Base-by-base conservation (phyloP, 176 grass and related monocot genomes). In the Cenchrus americanus region DNA sequence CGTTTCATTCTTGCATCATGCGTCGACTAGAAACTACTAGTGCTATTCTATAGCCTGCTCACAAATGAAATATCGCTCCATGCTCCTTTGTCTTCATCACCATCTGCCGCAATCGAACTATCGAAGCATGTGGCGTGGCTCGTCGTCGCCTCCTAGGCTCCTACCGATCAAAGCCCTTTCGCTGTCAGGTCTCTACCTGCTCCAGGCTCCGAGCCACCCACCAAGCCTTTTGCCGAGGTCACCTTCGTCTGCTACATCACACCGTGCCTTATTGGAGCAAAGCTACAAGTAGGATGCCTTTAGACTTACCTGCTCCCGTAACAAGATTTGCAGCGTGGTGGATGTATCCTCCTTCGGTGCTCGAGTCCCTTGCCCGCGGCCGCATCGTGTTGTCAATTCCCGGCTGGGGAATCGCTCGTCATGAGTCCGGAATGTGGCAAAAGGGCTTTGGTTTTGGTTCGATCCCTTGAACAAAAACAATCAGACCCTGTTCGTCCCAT, bases 281-380 rank as follows among this genome's bases (percentile, higher is more conserved):
- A 80, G 53, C 69, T 68, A 66, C 50, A 84, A 15, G 26, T 14
- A 19, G 61, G 37, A 69, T 34, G 42, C 68, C 77, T 69, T 53
- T 3, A 53, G 57, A 59, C 72, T 66, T 54, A 82, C 79, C 88
- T 86, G 79, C 80, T 27, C 74, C 75, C 84, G 72, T 77, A 73
- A 50, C 60, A 5, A 5, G 58, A 50, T 43, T 23, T 21, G 47
- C 63, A 17, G 62, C 73, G 67, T 83, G 88, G 79, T 12, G 71
- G 71, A 68, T 74, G 66, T 61, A 74, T 51, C 59, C 83, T 37
- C 59, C 83, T 67, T 90, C 67, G 62, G 66, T 13, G 5, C 51
- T 74, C 48, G 6, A 23, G n/a, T 51, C 64, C 12, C n/a, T n/a
- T 78, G 7, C 26, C 66, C 19, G 40, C 53, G 49, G 71, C 70